Base-by-base conservation (phyloP, 116 monocot species). In the Trichopus zeylanicus region DNA sequence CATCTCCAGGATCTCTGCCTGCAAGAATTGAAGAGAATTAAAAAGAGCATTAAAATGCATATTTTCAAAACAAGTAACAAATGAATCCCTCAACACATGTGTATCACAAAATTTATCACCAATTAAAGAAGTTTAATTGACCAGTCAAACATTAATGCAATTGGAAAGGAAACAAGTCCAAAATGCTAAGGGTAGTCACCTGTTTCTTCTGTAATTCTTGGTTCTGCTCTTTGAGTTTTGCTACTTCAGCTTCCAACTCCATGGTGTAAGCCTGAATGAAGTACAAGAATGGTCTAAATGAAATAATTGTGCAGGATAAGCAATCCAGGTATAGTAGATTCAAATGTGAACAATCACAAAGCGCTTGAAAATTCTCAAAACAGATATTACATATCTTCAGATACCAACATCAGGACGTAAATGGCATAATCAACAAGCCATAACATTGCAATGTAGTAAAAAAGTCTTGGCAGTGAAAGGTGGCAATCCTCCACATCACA, bases 241-340 rank as follows among this genome's bases (percentile, higher is more conserved):
- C 77, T 42, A 86, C 67, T 74, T 86, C 81, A 74, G 81, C 78
- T 71, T 86, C 85, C 29, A 86, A 52, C 71, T 86, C 81, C 77
- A 78, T 68, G 11, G 75, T 86, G 55, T 86, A 81, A 35, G 85
- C 85, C 85, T 81, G 22, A 51, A 16, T 10, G 15, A 16, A 56
- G 7, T 13, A 31, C 29, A 56, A 56, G 12, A 56, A 18, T 56
- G 13, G 5, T 30, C 3, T n/a, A 35, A n/a, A 24, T 22, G 20
- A 48, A 67, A 28, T 4, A 37, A 3, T 5, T 11, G 37, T 37
- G 37, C 37, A 37, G 15, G 2, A 11, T 8, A 11, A 3, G 0
- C 15, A 37, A 0, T 15, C 37, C 15, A 37, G 8, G 15, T 5
- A 15, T 37, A 37, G 37, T 11, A 37, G 15, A 37, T 5, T 15